Percentiles rank a stretch among this genome's conserved stretches.
Evolutionary conservation across 192 early-diverging fungal genomes (phyloP).

Genomic region (Linnemannia elongata): DNA sequence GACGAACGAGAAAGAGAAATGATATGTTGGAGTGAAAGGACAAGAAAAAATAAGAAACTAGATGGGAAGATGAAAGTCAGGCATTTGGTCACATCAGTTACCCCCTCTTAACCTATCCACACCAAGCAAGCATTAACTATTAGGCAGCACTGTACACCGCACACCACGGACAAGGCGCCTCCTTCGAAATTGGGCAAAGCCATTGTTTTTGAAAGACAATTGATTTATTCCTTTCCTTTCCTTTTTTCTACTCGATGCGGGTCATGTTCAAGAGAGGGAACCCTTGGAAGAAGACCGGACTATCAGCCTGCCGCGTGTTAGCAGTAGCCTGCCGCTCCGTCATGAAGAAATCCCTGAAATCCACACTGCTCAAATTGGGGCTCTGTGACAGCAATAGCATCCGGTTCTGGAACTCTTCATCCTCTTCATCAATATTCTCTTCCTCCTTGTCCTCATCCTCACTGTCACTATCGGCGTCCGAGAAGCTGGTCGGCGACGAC

Average conservation of each 20-base stretch:
- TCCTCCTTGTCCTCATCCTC: neutral
- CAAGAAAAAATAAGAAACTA: too few relatives aligned
- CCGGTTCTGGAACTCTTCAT: neutral
- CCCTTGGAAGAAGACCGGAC: neutral
- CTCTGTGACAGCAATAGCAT: neutral
- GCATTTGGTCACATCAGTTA: too few relatives aligned
- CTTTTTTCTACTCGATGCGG: neutral
- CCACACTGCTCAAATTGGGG: neutral
- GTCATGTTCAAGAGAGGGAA: neutral
- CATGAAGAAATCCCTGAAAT: neutral
- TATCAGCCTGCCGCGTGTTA: neutral
- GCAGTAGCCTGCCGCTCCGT: slow-evolving; percentile 3
- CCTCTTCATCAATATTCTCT: neutral
- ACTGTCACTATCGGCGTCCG: neutral
- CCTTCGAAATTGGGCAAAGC: too few relatives aligned
- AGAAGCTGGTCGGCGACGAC: neutral
- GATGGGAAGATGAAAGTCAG: too few relatives aligned
- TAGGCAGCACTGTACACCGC: too few relatives aligned
- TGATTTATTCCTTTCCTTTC: too few relatives aligned
- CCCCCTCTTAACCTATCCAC: too few relatives aligned
- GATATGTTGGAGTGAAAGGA: too few relatives aligned
- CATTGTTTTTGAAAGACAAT: too few relatives aligned
- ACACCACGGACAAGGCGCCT: too few relatives aligned
- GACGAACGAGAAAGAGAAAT: too few relatives aligned
- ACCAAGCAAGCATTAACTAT: too few relatives aligned